Base-by-base conservation (phyloP, 2,329 filamentous ascomycete genomes). In the Chaetomiaceae sp. region DNA sequence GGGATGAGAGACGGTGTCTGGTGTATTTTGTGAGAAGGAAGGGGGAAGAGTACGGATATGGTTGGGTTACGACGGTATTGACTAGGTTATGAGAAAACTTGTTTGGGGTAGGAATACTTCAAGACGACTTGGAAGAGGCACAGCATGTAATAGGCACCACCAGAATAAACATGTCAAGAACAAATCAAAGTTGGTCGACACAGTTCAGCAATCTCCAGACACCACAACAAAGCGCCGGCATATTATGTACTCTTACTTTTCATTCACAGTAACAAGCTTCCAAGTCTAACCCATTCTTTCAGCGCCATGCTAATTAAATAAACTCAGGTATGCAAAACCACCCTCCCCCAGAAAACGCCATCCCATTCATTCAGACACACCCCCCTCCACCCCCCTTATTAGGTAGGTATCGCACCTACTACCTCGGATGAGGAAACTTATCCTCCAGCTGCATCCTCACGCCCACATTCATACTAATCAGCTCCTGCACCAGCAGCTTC, bases 401-500 rank as follows among this genome's bases (percentile, higher is more conserved):
- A n/a, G n/a, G n/a, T 40, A 11, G 6, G 5, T 22, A 47, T 39
- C 25, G 34, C 19, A 50, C 23, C 40, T n/a, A n/a, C 54, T 61
- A 66, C 56, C 68, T 71, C 22, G 80, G 80, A 63, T 84, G 80
- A 15, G 91, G 91, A 70, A 99, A 99, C 72, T 97, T 90, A 68
- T 99, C 94, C 65, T 90, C 90, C 61, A 99, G 73, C 75, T 92
- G 89, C 72, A 99, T 76, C 54, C 88, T 80, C 55, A 95, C 92
- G 58, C 91, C 88, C n/a, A 99, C 90, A 70, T 99, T 99, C 94
- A 99, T 99, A 70, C 90, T 95, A 66, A 95, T 86, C 65, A 99
- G 72, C 74, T 99, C 94, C 75, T 99, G 94, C 45, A 97, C 89
- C 52, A 99, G 75, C 67, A 99, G 74, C 79, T 99, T 97, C 1